Conservation (phyloP, 805 yeast genomes). For the Millerago galiae region DNA sequence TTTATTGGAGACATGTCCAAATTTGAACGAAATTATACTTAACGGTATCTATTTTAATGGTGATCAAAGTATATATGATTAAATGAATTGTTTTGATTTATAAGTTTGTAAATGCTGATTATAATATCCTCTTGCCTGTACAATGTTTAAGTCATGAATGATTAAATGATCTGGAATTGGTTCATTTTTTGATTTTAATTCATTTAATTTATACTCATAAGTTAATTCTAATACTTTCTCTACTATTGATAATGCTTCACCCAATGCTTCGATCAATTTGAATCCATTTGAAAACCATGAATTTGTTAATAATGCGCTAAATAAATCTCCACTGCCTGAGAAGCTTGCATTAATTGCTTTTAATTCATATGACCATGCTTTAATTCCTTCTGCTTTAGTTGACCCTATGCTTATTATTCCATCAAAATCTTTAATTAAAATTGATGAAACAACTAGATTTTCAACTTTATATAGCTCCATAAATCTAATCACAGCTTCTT, state of each 20-base stretch:
- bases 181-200: conserved; percentile 11
- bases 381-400: conserved; percentile 5
- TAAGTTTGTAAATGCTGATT: conserved; percentile 6
- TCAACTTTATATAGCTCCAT: conserved; percentile 37
- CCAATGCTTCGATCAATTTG: conserved; percentile 28
- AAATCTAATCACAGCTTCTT: conserved; percentile 35
- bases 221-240: conserved; percentile 38
- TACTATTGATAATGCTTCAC: conserved; percentile 34
- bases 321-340: conserved; percentile 72
- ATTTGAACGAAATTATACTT: conserved; percentile 27
- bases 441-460: conserved; percentile 55
- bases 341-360: conserved; percentile 51
- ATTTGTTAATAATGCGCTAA: conserved; percentile 55
- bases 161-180: conserved; percentile 13
- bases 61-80: conserved; percentile 22
- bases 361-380: conserved; percentile 31
- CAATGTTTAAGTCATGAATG: conserved; percentile 38
- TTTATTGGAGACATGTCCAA: conserved; percentile 29
- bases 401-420: conserved; percentile 37
- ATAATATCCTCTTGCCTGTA: conserved; percentile 35
- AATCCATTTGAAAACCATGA: conserved; percentile 28
- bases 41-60: conserved; percentile 37
- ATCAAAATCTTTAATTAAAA: conserved; percentile 25
- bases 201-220: conserved; percentile 19
- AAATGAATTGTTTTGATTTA: background rate